A percentile compares a stretch with the other conserved stretches of the same genome.
These are phyloP conservation scores for Geotrichum ghanense DNA, from an alignment of 805 yeast genomes.

Conservation along the genomic window DNA sequence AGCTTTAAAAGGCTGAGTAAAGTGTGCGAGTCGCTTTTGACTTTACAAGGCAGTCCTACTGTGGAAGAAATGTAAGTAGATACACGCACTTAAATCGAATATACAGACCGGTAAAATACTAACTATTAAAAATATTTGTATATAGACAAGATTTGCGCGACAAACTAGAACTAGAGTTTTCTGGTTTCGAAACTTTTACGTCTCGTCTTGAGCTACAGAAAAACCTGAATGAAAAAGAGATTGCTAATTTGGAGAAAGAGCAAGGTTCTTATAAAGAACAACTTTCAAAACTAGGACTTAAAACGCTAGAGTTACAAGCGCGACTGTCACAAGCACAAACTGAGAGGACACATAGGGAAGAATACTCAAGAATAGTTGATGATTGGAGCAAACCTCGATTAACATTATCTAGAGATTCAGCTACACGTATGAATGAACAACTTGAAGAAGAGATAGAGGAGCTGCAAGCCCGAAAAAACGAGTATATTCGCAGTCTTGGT, in stretches of 20 bases:
- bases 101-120: too few species aligned
- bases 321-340: slow-evolving; percentile 12
- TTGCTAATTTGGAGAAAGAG: slow-evolving; percentile 11
- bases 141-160: neutral
- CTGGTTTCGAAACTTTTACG: slow-evolving; percentile 9
- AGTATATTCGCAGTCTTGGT: slow-evolving; percentile 14
- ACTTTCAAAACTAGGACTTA: slow-evolving; percentile 7
- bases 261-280: slow-evolving; percentile 8
- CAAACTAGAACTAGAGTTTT: slow-evolving; percentile 11
- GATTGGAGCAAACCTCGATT: slow-evolving; percentile 13
- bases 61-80: neutral
- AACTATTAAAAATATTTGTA: neutral
- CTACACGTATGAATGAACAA: slow-evolving; percentile 8
- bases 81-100: neutral
- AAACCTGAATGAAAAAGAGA: slow-evolving; percentile 14
- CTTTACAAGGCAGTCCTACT: slow-evolving; percentile 1
- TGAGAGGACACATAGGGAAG: slow-evolving; percentile 16
- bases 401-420: slow-evolving; percentile 15
- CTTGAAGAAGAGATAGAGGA: slow-evolving; percentile 17
- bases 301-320: slow-evolving; percentile 13
- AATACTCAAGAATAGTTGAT: slow-evolving; percentile 15
- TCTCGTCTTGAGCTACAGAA: slow-evolving; percentile 15
- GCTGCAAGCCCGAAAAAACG: slow-evolving; percentile 12
- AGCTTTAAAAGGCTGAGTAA: slow-evolving; percentile 11
- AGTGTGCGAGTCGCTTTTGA: slow-evolving; percentile 5